phyloP scores from a whole-genome alignment of 2,329 filamentous ascomycete species.

The Cytospora paraplurivora region DNA sequence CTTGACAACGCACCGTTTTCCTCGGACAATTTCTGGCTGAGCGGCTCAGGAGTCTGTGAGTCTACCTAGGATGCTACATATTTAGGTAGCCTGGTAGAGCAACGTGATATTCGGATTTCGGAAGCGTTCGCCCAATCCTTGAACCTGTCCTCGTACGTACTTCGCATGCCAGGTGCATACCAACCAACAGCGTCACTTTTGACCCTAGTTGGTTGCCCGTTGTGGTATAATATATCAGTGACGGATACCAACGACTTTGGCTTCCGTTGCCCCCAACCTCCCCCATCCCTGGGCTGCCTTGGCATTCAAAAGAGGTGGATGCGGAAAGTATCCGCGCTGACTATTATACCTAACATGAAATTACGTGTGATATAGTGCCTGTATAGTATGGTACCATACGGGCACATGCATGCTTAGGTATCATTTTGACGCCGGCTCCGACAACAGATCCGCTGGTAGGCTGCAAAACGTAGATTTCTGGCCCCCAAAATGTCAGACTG shows the following conservation, averaged over 20 bases:
- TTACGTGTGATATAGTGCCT: too few relatives aligned
- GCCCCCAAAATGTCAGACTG: too few relatives aligned
- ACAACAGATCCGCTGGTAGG: too few relatives aligned
- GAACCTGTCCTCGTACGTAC: not conserved
- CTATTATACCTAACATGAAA: too few relatives aligned
- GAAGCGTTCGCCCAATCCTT: not conserved
- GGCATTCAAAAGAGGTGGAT: too few relatives aligned
- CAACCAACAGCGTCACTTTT: not conserved
- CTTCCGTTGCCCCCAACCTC: too few relatives aligned
- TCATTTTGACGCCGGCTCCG: too few relatives aligned
- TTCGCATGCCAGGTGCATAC: too few relatives aligned
- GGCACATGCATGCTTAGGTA: too few relatives aligned
- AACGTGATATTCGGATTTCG: not conserved
- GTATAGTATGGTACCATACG: too few relatives aligned
- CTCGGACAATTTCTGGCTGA: not conserved
- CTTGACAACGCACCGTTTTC: not conserved
- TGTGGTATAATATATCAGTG: slow-evolving; percentile 1
- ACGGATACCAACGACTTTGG: not conserved
- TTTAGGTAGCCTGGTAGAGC: not conserved
- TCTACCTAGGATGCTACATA: not conserved
- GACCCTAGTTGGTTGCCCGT: not conserved
- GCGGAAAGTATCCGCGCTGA: not conserved
- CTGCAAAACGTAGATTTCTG: too few relatives aligned
- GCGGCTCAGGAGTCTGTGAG: not conserved
- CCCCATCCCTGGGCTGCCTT: too few relatives aligned